Evolutionary conservation across 805 yeast genomes (phyloP).

Genomic region (Yamadazyma laniorum): DNA sequence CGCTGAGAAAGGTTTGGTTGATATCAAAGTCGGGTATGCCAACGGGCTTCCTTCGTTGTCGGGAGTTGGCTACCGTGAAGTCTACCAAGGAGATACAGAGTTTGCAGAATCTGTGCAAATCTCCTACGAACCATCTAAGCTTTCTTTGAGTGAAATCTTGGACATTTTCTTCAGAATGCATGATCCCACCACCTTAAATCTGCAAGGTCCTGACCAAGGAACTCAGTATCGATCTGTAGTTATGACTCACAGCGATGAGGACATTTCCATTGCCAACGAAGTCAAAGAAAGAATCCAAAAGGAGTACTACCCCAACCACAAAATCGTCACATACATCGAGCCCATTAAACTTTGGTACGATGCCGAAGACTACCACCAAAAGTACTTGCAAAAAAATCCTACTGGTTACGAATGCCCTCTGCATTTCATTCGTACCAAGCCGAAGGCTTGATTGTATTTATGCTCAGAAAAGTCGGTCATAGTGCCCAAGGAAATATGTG

Average conservation of each 20-base stretch:
- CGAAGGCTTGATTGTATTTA: constrained; percentile 40
- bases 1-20: constrained; percentile 62
- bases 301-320: constrained; percentile 70
- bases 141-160: constrained; percentile 59
- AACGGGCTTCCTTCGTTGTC: constrained; percentile 66
- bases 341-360: constrained; percentile 74
- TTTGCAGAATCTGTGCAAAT: constrained; percentile 83
- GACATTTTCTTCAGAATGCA: constrained; percentile 89
- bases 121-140: constrained; percentile 69
- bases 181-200: constrained; percentile 83
- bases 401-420: constrained; percentile 88
- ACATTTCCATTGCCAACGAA: constrained; percentile 42
- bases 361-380: constrained; percentile 95
- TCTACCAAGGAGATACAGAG: constrained; percentile 74
- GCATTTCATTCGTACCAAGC: constrained; percentile 70
- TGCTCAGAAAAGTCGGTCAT: not conserved
- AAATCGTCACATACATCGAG: constrained; percentile 68
- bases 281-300: constrained; percentile 58
- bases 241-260: constrained; percentile 58
- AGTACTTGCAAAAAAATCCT: constrained; percentile 77
- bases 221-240: constrained; percentile 88
- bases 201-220: constrained; percentile 88
- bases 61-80: constrained; percentile 54
- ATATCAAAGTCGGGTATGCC: constrained; percentile 85
- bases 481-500: no score